Evolutionary conservation across 345 rosid species (phyloP).

Genomic region (Sisymbrium irio): DNA sequence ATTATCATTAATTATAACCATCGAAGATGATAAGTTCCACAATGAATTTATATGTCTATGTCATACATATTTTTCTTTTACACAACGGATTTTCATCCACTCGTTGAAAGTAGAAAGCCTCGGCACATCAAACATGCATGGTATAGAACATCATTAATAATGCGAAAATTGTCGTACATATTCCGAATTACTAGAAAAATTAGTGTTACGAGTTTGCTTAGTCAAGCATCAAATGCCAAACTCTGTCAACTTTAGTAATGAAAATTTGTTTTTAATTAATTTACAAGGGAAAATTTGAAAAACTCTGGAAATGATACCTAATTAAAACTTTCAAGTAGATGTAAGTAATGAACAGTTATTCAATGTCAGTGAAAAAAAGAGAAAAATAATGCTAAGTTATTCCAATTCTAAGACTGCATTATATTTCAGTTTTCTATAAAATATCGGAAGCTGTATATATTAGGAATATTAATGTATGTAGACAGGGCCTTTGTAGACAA

Average conservation of each 20-base stretch:
- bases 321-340: background rate
- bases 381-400: background rate
- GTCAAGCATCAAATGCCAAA: background rate
- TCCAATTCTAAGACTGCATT: background rate
- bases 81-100: background rate
- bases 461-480: background rate
- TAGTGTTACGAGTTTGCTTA: background rate
- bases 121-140: background rate
- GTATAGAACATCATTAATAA: background rate
- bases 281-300: background rate
- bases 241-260: background rate
- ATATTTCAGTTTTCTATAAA: background rate
- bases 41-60: no score
- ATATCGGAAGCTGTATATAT: background rate
- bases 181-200: background rate
- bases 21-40: background rate
- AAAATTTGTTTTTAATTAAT: background rate
- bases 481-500: no score
- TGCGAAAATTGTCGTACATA: no score
- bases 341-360: background rate
- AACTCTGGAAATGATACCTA: background rate
- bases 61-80: background rate
- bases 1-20: background rate
- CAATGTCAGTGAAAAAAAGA: background rate
- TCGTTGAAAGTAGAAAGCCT: background rate